Evolutionary conservation across 345 rosid species (phyloP).

Genomic region (Lumnitzera littorea): DNA sequence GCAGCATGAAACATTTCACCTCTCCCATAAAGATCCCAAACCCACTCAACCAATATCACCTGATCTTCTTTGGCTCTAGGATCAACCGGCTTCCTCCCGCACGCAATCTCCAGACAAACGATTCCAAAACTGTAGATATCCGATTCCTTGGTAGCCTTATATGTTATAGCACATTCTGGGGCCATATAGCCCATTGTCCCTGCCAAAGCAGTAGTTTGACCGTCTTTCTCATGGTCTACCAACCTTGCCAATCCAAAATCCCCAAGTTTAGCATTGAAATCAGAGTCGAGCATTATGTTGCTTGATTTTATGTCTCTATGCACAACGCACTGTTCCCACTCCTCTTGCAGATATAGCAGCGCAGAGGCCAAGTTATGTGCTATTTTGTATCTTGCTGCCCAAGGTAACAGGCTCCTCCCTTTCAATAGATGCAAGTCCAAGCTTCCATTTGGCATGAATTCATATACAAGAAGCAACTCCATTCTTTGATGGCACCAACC

Average conservation of each 20-base stretch:
- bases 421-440: conserved; percentile 19
- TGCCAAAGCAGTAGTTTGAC: conserved; percentile 14
- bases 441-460: conserved; percentile 29
- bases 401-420: conserved; percentile 5
- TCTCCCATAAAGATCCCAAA: conserved; percentile 9
- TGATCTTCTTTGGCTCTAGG: background rate
- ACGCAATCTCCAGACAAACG: conserved; percentile 24
- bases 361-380: conserved; percentile 20
- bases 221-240: conserved; percentile 17
- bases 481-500: conserved; percentile 34
- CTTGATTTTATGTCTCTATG: conserved; percentile 33
- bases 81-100: conserved; percentile 11
- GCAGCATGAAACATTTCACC: conserved; percentile 2
- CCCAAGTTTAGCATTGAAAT: conserved; percentile 23
- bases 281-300: conserved; percentile 19
- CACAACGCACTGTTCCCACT: conserved; percentile 22
- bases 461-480: conserved; percentile 25
- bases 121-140: conserved; percentile 32
- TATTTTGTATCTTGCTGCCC: conserved; percentile 17
- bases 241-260: conserved; percentile 30
- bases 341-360: conserved; percentile 25
- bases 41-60: conserved; percentile 2
- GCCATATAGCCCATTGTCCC: conserved; percentile 29
- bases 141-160: conserved; percentile 26
- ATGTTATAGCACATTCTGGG: conserved; percentile 13